phyloP scores from a whole-genome alignment of 2,329 filamentous ascomycete species.

The Pseudogymnoascus pannorum region DNA sequence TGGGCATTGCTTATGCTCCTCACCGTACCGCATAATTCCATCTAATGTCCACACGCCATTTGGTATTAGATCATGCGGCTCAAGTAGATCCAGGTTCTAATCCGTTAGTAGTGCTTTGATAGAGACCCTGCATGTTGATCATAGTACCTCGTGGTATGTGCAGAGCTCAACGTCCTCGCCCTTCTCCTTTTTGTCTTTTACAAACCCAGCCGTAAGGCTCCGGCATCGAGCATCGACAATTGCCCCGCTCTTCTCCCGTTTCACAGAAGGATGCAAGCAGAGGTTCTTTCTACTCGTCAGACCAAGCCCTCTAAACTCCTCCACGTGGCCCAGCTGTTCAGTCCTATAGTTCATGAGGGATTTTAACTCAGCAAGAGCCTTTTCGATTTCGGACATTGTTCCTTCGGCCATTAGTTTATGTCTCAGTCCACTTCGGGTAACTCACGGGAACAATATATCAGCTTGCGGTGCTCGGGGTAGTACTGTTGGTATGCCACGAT shows the following conservation, averaged over 20 bases:
- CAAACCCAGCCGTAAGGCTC: slow-evolving; percentile 90
- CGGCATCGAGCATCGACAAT: slow-evolving; percentile 94
- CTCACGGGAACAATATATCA: slow-evolving; percentile 93
- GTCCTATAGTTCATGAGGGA: slow-evolving; percentile 91
- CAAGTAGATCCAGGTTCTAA: slow-evolving; percentile 84
- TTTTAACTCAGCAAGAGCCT: slow-evolving; percentile 86
- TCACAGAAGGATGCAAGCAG: slow-evolving; percentile 92
- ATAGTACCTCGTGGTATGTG: slow-evolving; percentile 77
- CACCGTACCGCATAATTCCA: slow-evolving; percentile 78
- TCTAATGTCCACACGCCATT: slow-evolving; percentile 96
- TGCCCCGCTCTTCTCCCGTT: slow-evolving; percentile 87
- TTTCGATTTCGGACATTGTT: slow-evolving; percentile 99
- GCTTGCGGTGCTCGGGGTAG: slow-evolving; percentile 85
- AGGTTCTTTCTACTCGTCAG: slow-evolving; percentile 95
- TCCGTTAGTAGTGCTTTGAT: slow-evolving; percentile 10
- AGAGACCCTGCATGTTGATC: neutral
- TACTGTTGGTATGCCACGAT: slow-evolving; percentile 96
- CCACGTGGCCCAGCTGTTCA: slow-evolving; percentile 78
- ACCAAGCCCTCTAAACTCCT: slow-evolving; percentile 89
- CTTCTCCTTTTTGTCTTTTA: slow-evolving; percentile 93
- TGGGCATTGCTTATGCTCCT: slow-evolving; percentile 92
- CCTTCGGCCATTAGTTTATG: slow-evolving; percentile 33
- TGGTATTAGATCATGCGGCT: slow-evolving; percentile 89
- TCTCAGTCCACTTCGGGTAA: neutral
- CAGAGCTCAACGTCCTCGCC: slow-evolving; percentile 93